phyloP scores from a whole-genome alignment of 2,329 filamentous ascomycete genomes.

The Drechslerella coelobrocha region DNA sequence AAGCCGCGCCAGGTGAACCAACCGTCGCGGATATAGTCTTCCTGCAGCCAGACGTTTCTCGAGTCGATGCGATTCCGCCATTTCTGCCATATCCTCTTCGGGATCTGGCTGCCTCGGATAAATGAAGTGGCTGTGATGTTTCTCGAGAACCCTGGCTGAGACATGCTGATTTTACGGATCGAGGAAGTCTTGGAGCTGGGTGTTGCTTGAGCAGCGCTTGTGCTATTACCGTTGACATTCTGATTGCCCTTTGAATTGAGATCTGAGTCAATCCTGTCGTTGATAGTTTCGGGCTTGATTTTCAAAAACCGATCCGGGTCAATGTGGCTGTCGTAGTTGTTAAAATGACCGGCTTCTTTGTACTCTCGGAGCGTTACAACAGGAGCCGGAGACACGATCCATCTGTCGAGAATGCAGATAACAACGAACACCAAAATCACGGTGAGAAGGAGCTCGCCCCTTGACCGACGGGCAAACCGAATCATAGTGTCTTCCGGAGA shows the following conservation, averaged over 20 bases:
- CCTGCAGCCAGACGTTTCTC: slow-evolving; percentile 20
- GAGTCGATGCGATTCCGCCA: slow-evolving; percentile 29
- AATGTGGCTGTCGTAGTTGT: background rate
- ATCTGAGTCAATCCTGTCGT: too few relatives aligned
- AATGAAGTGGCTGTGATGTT: background rate
- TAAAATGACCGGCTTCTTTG: background rate
- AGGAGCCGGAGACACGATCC: background rate
- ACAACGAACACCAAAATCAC: background rate
- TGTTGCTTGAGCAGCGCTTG: background rate
- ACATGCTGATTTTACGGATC: background rate
- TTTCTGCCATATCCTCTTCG: slow-evolving; percentile 32
- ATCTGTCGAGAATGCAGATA: background rate
- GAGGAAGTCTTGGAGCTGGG: background rate
- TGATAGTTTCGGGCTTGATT: too few relatives aligned
- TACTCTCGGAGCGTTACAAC: background rate
- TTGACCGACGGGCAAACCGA: background rate
- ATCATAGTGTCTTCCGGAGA: background rate
- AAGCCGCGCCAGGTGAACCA: slow-evolving; percentile 21
- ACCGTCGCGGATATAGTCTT: slow-evolving; percentile 18
- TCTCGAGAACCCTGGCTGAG: background rate
- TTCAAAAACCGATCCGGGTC: background rate
- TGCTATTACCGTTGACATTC: background rate
- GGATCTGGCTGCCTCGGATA: slow-evolving; percentile 10
- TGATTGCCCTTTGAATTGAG: background rate
- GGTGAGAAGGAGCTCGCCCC: background rate